Percentiles rank a stretch among this genome's conserved stretches.
phyloP scores from a whole-genome alignment of 1,284 basidiomycete species.

The Rhodotorula sp. region DNA sequence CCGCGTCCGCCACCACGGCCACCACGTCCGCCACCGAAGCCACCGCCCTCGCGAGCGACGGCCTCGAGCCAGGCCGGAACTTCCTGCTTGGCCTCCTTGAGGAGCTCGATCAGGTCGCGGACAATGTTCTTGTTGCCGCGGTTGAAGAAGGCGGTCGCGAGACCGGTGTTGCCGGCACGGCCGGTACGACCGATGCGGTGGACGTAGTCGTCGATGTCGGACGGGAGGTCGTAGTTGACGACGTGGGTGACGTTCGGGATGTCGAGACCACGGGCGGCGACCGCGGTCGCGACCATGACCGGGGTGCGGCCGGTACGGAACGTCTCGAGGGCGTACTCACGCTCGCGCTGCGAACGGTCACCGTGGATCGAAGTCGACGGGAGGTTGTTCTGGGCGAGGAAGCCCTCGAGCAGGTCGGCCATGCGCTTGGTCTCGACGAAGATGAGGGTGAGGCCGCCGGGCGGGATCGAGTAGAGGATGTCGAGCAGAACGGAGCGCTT shows the following conservation, averaged over 20 bases:
- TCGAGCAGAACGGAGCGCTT: slow-evolving; percentile 97
- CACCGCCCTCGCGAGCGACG: slow-evolving; percentile 73
- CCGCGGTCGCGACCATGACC: slow-evolving; percentile 95
- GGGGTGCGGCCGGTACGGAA: slow-evolving; percentile 94
- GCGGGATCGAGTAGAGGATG: slow-evolving; percentile 67
- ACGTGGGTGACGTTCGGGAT: slow-evolving; percentile 99
- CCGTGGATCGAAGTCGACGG: slow-evolving; percentile 97
- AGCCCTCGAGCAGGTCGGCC: slow-evolving; percentile 98
- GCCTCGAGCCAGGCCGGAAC: slow-evolving; percentile 89
- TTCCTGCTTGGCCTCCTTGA: slow-evolving; percentile 96
- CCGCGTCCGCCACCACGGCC: slow-evolving; percentile 58
- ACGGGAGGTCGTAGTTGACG: slow-evolving; percentile 97
- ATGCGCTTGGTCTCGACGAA: slow-evolving; percentile 99
- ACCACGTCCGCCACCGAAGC: slow-evolving; percentile 60
- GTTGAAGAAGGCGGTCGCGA: slow-evolving; percentile 63
- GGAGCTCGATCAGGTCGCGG: slow-evolving; percentile 83
- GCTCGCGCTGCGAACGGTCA: slow-evolving; percentile 95
- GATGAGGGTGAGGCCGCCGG: slow-evolving; percentile 80
- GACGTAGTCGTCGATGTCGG: slow-evolving; percentile 98
- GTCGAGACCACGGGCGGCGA: slow-evolving; percentile 97
- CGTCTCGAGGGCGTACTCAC: slow-evolving; percentile 89
- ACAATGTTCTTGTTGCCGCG: slow-evolving; percentile 68
- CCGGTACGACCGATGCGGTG: slow-evolving; percentile 99
- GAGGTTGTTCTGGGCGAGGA: slow-evolving; percentile 79
- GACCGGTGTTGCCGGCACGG: slow-evolving; percentile 97